Percentiles rank a stretch among this genome's conserved stretches.
phyloP scores from a whole-genome alignment of 2,329 filamentous ascomycete species.

The Botryotinia globosa region DNA sequence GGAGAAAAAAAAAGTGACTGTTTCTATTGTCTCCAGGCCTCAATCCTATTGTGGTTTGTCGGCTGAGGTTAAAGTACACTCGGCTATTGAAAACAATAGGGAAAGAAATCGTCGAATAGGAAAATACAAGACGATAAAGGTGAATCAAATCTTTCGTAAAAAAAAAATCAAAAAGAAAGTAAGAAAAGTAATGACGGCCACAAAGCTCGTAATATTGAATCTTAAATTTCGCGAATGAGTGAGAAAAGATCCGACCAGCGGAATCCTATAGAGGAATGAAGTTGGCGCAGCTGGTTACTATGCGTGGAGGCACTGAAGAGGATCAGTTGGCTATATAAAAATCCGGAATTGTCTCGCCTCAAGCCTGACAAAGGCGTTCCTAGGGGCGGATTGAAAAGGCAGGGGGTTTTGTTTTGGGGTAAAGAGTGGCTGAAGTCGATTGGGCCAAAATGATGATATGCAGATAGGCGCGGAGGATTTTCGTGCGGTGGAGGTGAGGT shows the following conservation, averaged over 20 bases:
- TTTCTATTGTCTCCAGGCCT: conserved; percentile 18
- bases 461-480: conserved; percentile 21
- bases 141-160: conserved; percentile 20
- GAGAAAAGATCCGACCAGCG: conserved; percentile 21
- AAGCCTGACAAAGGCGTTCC: conserved; percentile 18
- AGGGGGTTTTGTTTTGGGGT: not conserved
- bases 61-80: conserved; percentile 14
- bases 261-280: conserved; percentile 18
- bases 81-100: conserved; percentile 11
- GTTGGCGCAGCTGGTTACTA: conserved; percentile 21
- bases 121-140: conserved; percentile 10
- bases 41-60: conserved; percentile 14
- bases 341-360: conserved; percentile 16
- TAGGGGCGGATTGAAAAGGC: conserved; percentile 10
- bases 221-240: conserved; percentile 19
- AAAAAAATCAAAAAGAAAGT: not conserved
- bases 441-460: conserved; percentile 13
- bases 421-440: conserved; percentile 15
- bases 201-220: conserved; percentile 19
- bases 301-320: conserved; percentile 18
- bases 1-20: not conserved
- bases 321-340: conserved; percentile 22
- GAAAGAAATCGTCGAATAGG: conserved; percentile 6
- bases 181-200: conserved; percentile 13
- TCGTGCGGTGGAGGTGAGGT: conserved; percentile 12